Base-by-base conservation (phyloP, 2,329 filamentous ascomycete genomes). In the Fusarium beomiforme region DNA sequence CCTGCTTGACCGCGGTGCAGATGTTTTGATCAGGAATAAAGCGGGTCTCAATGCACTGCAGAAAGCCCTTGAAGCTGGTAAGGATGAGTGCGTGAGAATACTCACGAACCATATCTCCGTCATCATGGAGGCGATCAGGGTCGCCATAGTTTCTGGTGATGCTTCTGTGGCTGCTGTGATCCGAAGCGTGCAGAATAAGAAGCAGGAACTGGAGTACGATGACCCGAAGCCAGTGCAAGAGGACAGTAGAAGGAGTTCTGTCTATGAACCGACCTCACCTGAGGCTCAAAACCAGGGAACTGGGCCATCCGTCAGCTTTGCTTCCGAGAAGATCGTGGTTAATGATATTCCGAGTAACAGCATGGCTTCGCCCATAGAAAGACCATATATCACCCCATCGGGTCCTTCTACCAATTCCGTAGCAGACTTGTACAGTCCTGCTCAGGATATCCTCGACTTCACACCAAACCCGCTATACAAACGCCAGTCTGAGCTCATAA, bases 31-130 rank as follows among this genome's bases (percentile, higher is more conserved):
- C 8, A 56, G 16, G 13, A 64, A 72, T 2, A 23, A 66, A 1
- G 7, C 9, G 1, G 53, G 61, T 9, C 6, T 47, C 2, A 71
- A 71, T 31, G 69, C 69, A 8, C 10, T 71, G 3, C 53, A 69
- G 29, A 65, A 43, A 6, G 69, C 69, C 2, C 36, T 33, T 0
- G 9, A 17, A 4, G 26, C 13, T 0, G 34, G 23, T 0, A 33
- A 47, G 4, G 59, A 70, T 1, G 77, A 78, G 19, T 77, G 77
- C 6, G 78, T 82, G 29, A 74, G 71, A 37, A 79, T 80, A 50
- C 65, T 84, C 8, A 72, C 82, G 6, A 72, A 78, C 12, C 78
- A 78, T 3, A 81, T 72, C 1, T 72, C 69, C 4, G 41, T 16
- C 1, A 41, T 71, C 6, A 57, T 71, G 64, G 55, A 69, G 4